Base-by-base conservation (phyloP, 1,284 basidiomycete species). In the Stereum hirsutum region DNA sequence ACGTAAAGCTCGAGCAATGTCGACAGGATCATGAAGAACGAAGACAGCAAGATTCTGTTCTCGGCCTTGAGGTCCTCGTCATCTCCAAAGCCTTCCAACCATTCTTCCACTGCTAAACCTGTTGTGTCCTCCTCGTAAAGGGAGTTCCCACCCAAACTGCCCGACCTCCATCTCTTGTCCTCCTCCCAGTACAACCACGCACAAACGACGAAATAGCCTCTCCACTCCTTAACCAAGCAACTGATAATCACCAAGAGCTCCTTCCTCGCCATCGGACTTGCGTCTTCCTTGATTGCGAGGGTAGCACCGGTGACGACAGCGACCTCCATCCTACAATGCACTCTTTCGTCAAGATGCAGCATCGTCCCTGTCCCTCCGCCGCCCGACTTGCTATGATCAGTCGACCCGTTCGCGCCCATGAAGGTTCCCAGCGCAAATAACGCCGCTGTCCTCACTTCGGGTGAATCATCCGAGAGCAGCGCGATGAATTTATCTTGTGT, bases 121-220 rank as follows among this genome's bases (percentile, higher is more conserved):
- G 81, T 74, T 30, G 92, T 64, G 31, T 83, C 68, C 31, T 86
- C 84, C 39, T 87, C 81, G 15, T 70, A 68, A 33, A 64, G 57
- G 30, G 67, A 65, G 21, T 41, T 41, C 28, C 44, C 46, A 28
- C 46, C 46, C 26, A 42, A 43, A n/a, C n/a, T n/a, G 17, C 55
- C 52, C 6, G 54, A 48, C 35, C 53, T 65, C 72, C 78, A 75
- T 54, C 75, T 69, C 49, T 79, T 66, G 51, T 88, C 81, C 59
- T 92, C 88, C 58, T 95, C 88, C 81, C 89, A 91, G 65, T 94
- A 93, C 21, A 91, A 66, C 91, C 95, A 98, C 0, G 95, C 93
- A 44, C 94, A 95, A 26, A 94, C 81, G 38, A 95, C 89, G 54
- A 98, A 93, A 68, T 92, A 92, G 8, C 95, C 94, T 47, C 91